Conservation (phyloP, 75 land plant species). For the Adiantum capillusveneris region DNA sequence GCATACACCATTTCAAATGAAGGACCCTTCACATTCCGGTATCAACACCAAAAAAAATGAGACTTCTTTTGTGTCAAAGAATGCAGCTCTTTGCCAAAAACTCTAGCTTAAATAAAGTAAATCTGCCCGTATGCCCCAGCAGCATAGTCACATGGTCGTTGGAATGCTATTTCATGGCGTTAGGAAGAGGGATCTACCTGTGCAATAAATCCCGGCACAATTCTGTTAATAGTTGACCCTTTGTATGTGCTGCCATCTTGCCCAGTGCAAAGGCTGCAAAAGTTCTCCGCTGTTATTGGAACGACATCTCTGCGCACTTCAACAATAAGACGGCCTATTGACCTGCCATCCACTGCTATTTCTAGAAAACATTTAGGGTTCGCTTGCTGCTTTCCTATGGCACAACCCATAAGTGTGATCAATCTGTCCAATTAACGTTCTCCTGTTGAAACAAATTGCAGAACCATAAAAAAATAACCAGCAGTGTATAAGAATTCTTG, state of each 20-base stretch:
- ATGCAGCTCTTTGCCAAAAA: too few relatives aligned
- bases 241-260: slow-evolving; percentile 22
- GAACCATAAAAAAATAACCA: too few relatives aligned
- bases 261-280: slow-evolving; percentile 26
- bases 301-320: slow-evolving; percentile 32
- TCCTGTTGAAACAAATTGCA: too few relatives aligned
- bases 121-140: too few relatives aligned
- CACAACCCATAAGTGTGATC: slow-evolving; percentile 10
- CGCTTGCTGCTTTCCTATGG: not conserved
- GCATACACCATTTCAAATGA: not conserved
- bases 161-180: too few relatives aligned
- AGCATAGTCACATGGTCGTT: too few relatives aligned
- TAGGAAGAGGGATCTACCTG: slow-evolving; percentile 21
- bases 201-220: slow-evolving; percentile 35
- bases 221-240: slow-evolving; percentile 20
- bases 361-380: slow-evolving; percentile 31
- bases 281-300: slow-evolving; percentile 31
- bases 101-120: too few relatives aligned
- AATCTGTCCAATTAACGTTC: too few relatives aligned
- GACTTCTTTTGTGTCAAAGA: too few relatives aligned
- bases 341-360: slow-evolving; percentile 19
- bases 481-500: too few relatives aligned
- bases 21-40: too few relatives aligned
- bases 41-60: too few relatives aligned
- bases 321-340: slow-evolving; percentile 21